Conservation (phyloP, 176 grass and related monocot genomes). For the Triticum monococcum region DNA sequence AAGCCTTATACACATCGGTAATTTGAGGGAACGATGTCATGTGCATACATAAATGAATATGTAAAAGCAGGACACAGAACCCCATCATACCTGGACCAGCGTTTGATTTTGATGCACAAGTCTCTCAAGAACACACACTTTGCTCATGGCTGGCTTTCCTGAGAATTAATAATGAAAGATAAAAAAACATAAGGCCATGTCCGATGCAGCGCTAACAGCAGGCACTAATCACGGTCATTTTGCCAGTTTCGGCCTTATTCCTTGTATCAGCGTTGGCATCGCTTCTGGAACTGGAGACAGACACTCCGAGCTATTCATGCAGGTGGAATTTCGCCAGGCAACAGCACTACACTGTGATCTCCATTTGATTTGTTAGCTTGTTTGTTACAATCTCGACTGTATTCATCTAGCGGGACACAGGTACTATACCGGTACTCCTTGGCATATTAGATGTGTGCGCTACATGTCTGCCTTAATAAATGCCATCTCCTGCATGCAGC, state of each 20-base stretch:
- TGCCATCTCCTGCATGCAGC: background rate
- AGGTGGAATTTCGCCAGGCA: background rate
- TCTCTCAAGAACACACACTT: slow-evolving; percentile 78
- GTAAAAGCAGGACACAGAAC: background rate
- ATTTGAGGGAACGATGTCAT: background rate
- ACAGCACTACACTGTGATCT: background rate
- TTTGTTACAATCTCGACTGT: background rate
- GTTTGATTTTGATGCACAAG: slow-evolving; percentile 60
- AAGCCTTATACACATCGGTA: background rate
- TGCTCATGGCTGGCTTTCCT: slow-evolving; percentile 90
- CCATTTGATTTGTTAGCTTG: background rate
- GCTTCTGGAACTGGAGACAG: background rate
- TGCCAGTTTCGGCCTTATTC: background rate
- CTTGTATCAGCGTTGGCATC: background rate
- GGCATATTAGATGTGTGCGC: background rate
- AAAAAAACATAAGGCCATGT: slow-evolving; percentile 6
- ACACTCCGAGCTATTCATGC: background rate
- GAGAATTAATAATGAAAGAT: slow-evolving; percentile 18
- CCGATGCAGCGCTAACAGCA: background rate
- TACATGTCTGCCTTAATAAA: background rate
- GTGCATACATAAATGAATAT: background rate
- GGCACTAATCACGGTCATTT: background rate
- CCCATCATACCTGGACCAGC: slow-evolving; percentile 57
- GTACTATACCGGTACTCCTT: background rate
- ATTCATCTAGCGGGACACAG: background rate